Conservation (phyloP, 2,329 filamentous ascomycete species). For the Colletotrichum lini region DNA sequence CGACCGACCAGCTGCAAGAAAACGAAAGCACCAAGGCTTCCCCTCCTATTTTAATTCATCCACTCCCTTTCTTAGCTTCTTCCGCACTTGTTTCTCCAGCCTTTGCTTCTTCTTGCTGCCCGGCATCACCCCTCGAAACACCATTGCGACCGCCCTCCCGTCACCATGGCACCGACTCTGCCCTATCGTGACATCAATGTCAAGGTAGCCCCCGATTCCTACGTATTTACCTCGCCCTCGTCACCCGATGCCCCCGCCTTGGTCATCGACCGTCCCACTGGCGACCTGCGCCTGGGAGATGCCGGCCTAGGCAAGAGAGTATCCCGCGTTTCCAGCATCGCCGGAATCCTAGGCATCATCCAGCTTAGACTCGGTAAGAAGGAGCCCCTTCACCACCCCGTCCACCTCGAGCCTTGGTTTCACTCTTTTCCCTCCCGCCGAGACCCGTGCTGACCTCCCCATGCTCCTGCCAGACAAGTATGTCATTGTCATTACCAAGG, state of each 20-base stretch:
- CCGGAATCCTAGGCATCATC: slow-evolving; percentile 94
- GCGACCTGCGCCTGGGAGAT: slow-evolving; percentile 89
- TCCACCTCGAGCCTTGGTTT: background rate
- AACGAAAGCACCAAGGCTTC: slow-evolving; percentile 16
- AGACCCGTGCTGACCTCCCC: slow-evolving; percentile 29
- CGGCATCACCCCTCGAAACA: slow-evolving; percentile 1
- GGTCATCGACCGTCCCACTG: slow-evolving; percentile 91
- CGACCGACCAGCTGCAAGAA: slow-evolving; percentile 9
- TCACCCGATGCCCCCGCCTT: slow-evolving; percentile 90
- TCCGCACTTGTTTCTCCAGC: slow-evolving; percentile 6
- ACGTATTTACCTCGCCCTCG: slow-evolving; percentile 96
- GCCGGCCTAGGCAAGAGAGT: slow-evolving; percentile 82
- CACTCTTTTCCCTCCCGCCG: background rate
- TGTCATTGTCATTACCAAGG: slow-evolving; percentile 95
- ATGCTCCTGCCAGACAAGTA: slow-evolving; percentile 79
- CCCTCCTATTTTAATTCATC: slow-evolving; percentile 12
- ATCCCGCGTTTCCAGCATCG: slow-evolving; percentile 86
- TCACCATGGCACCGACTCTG: slow-evolving; percentile 59
- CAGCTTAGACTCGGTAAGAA: slow-evolving; percentile 89
- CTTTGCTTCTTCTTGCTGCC: background rate
- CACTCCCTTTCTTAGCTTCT: slow-evolving; percentile 8
- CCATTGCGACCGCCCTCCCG: background rate
- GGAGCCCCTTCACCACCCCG: slow-evolving; percentile 45
- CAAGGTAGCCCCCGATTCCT: slow-evolving; percentile 90
- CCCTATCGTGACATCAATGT: slow-evolving; percentile 98